These are phyloP conservation scores for Celoporthe dispersa DNA, from an alignment of 2,329 filamentous ascomycete species.

Conservation along the genomic window DNA sequence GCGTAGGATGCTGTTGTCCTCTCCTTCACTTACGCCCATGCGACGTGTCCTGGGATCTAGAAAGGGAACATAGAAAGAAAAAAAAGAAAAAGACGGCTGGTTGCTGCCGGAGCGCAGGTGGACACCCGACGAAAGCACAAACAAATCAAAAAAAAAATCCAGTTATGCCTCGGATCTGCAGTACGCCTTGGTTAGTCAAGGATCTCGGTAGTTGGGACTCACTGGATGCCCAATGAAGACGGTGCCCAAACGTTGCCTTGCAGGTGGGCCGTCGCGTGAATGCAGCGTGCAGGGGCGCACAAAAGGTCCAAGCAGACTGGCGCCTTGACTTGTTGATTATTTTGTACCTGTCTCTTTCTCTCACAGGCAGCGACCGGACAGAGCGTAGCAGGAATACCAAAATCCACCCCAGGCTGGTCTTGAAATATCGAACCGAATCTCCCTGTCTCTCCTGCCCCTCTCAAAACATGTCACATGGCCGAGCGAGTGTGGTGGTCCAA, in stretches of 20 bases:
- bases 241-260: not conserved
- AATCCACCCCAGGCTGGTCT: not conserved
- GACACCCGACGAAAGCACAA: not conserved
- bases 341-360: conserved; percentile 1
- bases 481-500: not conserved
- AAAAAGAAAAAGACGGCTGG: conserved; percentile 11
- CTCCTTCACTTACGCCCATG: not conserved
- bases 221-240: not conserved
- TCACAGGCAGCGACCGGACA: conserved; percentile 1
- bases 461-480: not conserved
- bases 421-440: not conserved
- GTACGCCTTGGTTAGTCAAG: not conserved
- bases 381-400: not conserved
- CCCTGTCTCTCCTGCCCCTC: not conserved
- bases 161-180: conserved; percentile 19
- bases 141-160: not conserved
- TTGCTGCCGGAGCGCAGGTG: conserved; percentile 15
- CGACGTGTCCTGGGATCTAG: not conserved
- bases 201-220: not conserved
- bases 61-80: not conserved
- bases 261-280: not conserved
- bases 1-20: conserved; percentile 11
- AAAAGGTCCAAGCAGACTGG: conserved; percentile 14
- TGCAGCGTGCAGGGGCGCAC: conserved; percentile 12
- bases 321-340: conserved; percentile 2